A percentile compares a stretch with the other conserved stretches of the same genome.
phyloP scores from a whole-genome alignment of 1,284 basidiomycete genomes.

The Papiliotrema nemorosa region DNA sequence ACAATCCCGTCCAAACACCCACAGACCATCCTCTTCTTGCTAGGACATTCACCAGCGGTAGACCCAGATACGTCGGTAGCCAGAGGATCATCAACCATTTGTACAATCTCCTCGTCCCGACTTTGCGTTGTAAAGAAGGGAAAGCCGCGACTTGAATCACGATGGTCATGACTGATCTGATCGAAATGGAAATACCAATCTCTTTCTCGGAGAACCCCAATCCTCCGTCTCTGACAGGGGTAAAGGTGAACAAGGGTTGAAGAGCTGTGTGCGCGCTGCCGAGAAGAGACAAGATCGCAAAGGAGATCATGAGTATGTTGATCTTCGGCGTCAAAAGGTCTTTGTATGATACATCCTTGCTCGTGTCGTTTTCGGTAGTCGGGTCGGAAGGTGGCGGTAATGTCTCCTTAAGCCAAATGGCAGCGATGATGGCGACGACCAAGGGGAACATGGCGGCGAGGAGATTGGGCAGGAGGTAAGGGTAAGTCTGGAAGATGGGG shows the following conservation, averaged over 20 bases:
- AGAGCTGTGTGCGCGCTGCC: slow-evolving; percentile 28
- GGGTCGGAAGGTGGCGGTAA: slow-evolving; percentile 13
- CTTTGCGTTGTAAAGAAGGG: slow-evolving; percentile 29
- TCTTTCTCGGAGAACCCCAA: slow-evolving; percentile 31
- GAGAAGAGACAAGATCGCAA: slow-evolving; percentile 33
- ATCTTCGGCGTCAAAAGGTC: slow-evolving; percentile 20
- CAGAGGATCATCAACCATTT: slow-evolving; percentile 31
- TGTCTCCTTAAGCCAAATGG: slow-evolving; percentile 31
- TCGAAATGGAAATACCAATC: slow-evolving; percentile 37
- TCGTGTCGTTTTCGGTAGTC: not conserved
- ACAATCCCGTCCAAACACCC: slow-evolving; percentile 31
- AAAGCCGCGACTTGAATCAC: slow-evolving; percentile 40
- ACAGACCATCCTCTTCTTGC: slow-evolving; percentile 19
- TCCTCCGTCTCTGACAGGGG: slow-evolving; percentile 34
- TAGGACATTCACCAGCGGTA: slow-evolving; percentile 34
- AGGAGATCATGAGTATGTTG: slow-evolving; percentile 30
- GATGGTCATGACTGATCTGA: slow-evolving; percentile 32
- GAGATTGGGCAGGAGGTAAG: slow-evolving; percentile 34
- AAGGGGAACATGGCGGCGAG: slow-evolving; percentile 31
- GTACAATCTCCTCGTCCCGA: slow-evolving; percentile 37
- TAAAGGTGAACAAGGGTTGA: slow-evolving; percentile 44
- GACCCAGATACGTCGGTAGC: slow-evolving; percentile 32
- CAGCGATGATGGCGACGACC: slow-evolving; percentile 19
- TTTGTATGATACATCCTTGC: slow-evolving; percentile 2
- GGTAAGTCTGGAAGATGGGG: slow-evolving; percentile 27